A percentile compares a stretch with the other conserved stretches of the same genome.
phyloP scores from a whole-genome alignment of 371 early-diverging fungal genomes.

The Saksenaea vasiformis region DNA sequence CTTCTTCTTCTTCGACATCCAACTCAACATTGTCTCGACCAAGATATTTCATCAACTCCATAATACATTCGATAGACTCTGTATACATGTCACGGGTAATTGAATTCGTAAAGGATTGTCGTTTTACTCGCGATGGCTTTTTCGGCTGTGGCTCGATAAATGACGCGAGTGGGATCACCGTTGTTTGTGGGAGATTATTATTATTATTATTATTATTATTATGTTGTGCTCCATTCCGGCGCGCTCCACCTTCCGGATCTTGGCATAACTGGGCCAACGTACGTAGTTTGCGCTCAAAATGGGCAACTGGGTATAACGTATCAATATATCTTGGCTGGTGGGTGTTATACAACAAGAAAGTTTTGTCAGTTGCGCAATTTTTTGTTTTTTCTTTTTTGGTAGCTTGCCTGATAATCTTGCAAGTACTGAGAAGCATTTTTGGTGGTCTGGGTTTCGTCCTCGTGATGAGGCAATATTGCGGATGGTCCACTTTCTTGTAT shows the following conservation, averaged over 20 bases:
- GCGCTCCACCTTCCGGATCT: slow-evolving; percentile 20
- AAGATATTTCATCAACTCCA: slow-evolving; percentile 28
- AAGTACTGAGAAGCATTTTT: background rate
- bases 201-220: too few relatives aligned
- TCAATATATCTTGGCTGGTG: slow-evolving; percentile 42
- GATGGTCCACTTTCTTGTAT: background rate
- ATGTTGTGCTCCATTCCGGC: background rate
- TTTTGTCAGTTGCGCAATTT: background rate
- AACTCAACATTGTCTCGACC: slow-evolving; percentile 34
- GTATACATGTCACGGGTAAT: slow-evolving; percentile 43
- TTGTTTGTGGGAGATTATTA: slow-evolving; percentile 9
- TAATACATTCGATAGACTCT: slow-evolving; percentile 33
- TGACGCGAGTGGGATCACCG: slow-evolving; percentile 37
- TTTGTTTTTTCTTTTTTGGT: background rate
- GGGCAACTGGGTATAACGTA: slow-evolving; percentile 41
- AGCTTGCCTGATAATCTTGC: slow-evolving; percentile 17
- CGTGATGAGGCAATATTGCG: slow-evolving; percentile 22
- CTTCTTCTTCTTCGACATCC: slow-evolving; percentile 30
- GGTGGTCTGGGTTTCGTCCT: slow-evolving; percentile 1
- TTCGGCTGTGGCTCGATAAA: slow-evolving; percentile 24
- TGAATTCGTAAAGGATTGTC: slow-evolving; percentile 19
- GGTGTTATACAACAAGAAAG: background rate
- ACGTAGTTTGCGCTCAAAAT: slow-evolving; percentile 43
- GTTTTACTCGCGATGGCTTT: slow-evolving; percentile 5
- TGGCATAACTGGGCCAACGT: slow-evolving; percentile 46